These are phyloP conservation scores for Nakazawaea ambrosiae DNA, from an alignment of 805 yeast species.

Conservation along the genomic window DNA sequence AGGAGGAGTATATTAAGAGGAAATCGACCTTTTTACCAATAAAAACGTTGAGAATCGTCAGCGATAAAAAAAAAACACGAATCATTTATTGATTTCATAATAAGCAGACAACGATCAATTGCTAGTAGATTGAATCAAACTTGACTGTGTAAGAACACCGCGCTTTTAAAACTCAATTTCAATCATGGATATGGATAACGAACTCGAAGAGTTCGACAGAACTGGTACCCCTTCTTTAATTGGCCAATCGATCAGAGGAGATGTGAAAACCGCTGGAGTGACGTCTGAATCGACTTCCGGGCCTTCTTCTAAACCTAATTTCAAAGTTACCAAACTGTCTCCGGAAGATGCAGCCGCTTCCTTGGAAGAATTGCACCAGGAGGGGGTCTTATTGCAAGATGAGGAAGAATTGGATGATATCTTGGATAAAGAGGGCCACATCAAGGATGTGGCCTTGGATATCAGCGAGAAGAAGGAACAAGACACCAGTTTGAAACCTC, in stretches of 20 bases:
- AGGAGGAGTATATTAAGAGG: no score
- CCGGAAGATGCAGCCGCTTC: conserved; percentile 23
- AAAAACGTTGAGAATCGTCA: no score
- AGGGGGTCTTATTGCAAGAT: conserved; percentile 50
- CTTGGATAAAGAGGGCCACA: conserved; percentile 46
- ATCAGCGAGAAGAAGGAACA: conserved; percentile 12
- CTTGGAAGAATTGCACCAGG: conserved; percentile 28
- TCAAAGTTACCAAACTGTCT: conserved; percentile 37
- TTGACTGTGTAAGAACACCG: no score
- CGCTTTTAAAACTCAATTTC: no score
- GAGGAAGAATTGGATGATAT: conserved; percentile 49
- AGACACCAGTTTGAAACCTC: conserved; percentile 6
- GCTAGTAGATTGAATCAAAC: no score
- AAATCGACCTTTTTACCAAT: no score
- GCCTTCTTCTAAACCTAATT: conserved; percentile 27
- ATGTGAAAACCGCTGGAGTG: neutral
- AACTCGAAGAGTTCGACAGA: conserved; percentile 45
- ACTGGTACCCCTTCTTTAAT: conserved; percentile 43
- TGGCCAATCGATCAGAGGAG: conserved; percentile 41
- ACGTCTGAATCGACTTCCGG: conserved; percentile 10
- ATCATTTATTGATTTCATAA: no score
- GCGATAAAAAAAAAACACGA: no score
- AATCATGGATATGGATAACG: conserved; percentile 50
- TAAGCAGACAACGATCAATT: no score
- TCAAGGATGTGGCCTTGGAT: conserved; percentile 40